A percentile compares a stretch with the other conserved stretches of the same genome.
These are phyloP conservation scores for Pontederia crassipes DNA, from an alignment of 176 grass and related monocot genomes.

Conservation along the genomic window DNA sequence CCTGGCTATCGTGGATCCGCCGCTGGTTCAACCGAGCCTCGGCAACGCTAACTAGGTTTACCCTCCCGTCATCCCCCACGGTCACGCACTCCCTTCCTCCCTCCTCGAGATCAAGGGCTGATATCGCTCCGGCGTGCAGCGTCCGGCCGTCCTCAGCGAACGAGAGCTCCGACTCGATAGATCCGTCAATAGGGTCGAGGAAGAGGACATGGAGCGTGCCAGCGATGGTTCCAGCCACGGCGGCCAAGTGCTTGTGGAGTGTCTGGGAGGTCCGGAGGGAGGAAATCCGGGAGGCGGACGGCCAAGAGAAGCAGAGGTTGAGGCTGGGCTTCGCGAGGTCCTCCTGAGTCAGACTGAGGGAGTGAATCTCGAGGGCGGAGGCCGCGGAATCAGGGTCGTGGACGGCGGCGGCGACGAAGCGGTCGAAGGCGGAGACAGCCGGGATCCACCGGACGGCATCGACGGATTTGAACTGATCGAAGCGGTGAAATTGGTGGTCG, in stretches of 20 bases:
- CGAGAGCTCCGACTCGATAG: slow-evolving; percentile 27
- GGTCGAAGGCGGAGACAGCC: slow-evolving; percentile 27
- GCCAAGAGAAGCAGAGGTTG: slow-evolving; percentile 28
- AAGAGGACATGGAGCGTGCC: slow-evolving; percentile 47
- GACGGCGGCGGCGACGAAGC: slow-evolving; percentile 38
- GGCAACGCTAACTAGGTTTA: slow-evolving; percentile 35
- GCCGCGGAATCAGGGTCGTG: slow-evolving; percentile 28
- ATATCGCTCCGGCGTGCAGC: slow-evolving; percentile 46
- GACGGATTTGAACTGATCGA: slow-evolving; percentile 37
- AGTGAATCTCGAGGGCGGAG: slow-evolving; percentile 26
- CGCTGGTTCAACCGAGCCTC: slow-evolving; percentile 33
- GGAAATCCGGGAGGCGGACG: slow-evolving; percentile 37
- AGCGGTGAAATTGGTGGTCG: slow-evolving; percentile 33
- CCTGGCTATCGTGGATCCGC: slow-evolving; percentile 54
- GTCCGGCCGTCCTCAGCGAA: slow-evolving; percentile 25
- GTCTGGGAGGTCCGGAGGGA: slow-evolving; percentile 46
- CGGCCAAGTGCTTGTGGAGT: slow-evolving; percentile 26
- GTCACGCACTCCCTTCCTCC: slow-evolving; percentile 50
- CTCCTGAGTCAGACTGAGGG: slow-evolving; percentile 8
- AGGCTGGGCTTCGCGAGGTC: neutral
- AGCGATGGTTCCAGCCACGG: slow-evolving; percentile 19
- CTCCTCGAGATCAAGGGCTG: slow-evolving; percentile 34
- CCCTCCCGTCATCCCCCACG: slow-evolving; percentile 47
- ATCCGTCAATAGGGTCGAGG: slow-evolving; percentile 24
- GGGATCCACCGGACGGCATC: slow-evolving; percentile 64